phyloP scores from a whole-genome alignment of 2,329 filamentous ascomycete genomes.

The Fusarium sp. region DNA sequence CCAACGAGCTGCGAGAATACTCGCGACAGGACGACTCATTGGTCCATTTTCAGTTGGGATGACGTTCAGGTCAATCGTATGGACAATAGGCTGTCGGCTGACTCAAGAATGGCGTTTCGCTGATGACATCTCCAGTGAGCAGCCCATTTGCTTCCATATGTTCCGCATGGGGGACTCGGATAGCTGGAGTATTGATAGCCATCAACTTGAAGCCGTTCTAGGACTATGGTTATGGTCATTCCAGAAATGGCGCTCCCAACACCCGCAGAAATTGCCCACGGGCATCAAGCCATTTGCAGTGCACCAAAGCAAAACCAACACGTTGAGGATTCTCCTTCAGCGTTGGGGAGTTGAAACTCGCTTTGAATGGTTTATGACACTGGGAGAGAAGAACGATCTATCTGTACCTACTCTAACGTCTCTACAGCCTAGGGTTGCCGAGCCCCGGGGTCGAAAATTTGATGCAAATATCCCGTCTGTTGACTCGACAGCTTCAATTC shows the following conservation, averaged over 20 bases:
- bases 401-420: not conserved
- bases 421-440: no score
- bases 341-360: not conserved
- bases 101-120: not conserved
- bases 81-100: not conserved
- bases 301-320: not conserved
- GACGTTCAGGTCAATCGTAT: not conserved
- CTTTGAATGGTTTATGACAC: not conserved
- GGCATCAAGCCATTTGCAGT: not conserved
- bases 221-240: not conserved
- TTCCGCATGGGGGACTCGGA: not conserved
- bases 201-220: not conserved
- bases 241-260: not conserved
- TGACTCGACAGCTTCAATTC: not conserved
- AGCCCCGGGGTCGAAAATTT: no score
- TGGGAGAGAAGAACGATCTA: not conserved
- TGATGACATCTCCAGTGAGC: not conserved
- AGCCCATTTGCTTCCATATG: not conserved
- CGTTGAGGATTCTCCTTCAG: not conserved
- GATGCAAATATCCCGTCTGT: not conserved
- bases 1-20: not conserved
- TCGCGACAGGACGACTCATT: not conserved
- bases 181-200: not conserved
- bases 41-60: not conserved
- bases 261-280: not conserved